Evolutionary conservation across 495 filamentous ascomycete species (phyloP), one percentile per base, ranked within the genome.

Genomic region (Penicillium psychrofluorescens): DNA sequence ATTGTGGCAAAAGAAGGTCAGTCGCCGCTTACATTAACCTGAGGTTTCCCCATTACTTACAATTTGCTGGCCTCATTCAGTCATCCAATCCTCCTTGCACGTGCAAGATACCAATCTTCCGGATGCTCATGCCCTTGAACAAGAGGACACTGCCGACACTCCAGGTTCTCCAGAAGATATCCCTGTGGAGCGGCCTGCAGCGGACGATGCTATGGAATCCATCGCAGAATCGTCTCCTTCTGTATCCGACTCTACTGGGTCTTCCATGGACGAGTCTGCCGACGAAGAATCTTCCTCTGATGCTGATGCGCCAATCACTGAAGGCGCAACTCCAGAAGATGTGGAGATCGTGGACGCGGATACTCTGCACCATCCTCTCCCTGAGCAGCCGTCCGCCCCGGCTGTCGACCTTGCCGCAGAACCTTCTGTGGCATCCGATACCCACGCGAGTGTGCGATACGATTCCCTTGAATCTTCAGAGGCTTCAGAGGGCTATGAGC

Each of bases 401-500:
- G 16, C 36, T 29, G 29, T 15, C 15, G 33, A 36, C 8, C 12
- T 37, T 16, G 34, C 29, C 29, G n/a, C 44, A 33, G 27, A 11
- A 16, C 45, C 46, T 36, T 11, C 40, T 15, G 48, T 22, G 14
- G 44, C n/a, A 38, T 3, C 28, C 41, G 33, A 32, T n/a, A n/a
- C 22, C 11, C 12, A 39, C n/a, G 31, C 36, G 1, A 32, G 28
- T 29, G 52, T 46, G n/a, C 49, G 36, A n/a, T 53, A 4, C 22
- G 22, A 31, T 14, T 51, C 47, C 33, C 54, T 50, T 35, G 61
- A 67, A 46, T 56, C 56, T n/a, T 63, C 61, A 11, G 55, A 54
- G 22, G 51, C 49, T 29, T 75, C 70, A 13, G 72, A 83, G 42
- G 71, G 59, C 13, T 82, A 83, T 51, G 80, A 83, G 47, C 78